Base-by-base conservation (phyloP, 257 asterid genomes). In the Cynanchum wilfordii region DNA sequence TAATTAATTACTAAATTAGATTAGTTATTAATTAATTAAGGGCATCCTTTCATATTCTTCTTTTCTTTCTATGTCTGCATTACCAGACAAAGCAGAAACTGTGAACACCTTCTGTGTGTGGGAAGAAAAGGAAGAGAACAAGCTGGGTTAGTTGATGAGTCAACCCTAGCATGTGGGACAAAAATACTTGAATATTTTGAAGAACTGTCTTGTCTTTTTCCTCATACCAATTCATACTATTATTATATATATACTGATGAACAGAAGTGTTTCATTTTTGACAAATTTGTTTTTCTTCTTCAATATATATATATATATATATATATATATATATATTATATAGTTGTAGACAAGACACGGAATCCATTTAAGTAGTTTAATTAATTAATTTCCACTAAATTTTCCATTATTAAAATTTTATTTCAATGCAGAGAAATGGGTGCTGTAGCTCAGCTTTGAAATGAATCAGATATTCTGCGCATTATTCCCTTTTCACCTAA, bases 81-180 rank as follows among this genome's bases (percentile, higher is more conserved):
- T 29, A 5, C 54, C 54, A 49, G 54, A 40, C 19, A 58, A 29
- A 47, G 5, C 7, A 69, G 45, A 68, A 58, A 58, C 27, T 58
- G 27, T 24, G 65, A 58, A 58, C 40, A 59, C 20, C 8, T 19
- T 22, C 38, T 6, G 20, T 65, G 45, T 22, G 38, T 11, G 44
- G 42, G 12, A 24, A 50, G 56, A 64, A 3, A 33, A 75, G 56
- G 78, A 11, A 62, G 44, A 75, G 80, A 80, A 79, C 84, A 79
- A 74, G n/a, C n/a, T n/a, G 64, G 84, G 81, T 79, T 73, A 66
- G 75, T n/a, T 75, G 68, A 74, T 55, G 78, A 81, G 83, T 83
- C 87, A 86, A 83, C 86, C 77, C 66, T 65, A 63, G 81, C 91
- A 88, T 80, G 91, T 88, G 91, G 80, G 76, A 80, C 77, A 64